Base-by-base conservation (phyloP, 352 stramenopile species). In the Stephanocyclus meneghinianus region DNA sequence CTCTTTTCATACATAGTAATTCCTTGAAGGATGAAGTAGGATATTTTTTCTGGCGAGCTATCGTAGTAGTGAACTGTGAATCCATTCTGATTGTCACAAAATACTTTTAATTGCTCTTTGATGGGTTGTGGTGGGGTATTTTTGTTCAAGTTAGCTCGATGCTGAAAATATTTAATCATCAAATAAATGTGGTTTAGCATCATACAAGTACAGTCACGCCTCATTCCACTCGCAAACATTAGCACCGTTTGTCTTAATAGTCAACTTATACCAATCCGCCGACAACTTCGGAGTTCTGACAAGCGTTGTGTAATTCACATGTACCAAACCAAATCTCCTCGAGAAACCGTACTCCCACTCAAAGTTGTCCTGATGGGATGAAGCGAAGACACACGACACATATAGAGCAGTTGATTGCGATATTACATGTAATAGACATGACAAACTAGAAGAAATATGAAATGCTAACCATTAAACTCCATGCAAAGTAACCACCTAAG, bases 401-500 rank as follows among this genome's bases (percentile, higher is more conserved):
- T 10, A 26, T 55, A 55, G 5, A 55, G 4, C 4, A 55, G 47
- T 6, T 7, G 3, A 11, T 26, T 16, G 47, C 15, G 11, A 26
- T 11, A 0, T 26, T 11, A 26, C 5, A 26, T 26, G 15, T 15
- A 55, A 4, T 26, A 16, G 3, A n/a, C 2, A 55, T 15, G 21
- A 26, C 21, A 26, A 26, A 26, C 21, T 26, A n/a, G 11, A 59
- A 35, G 50, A 59, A 30, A 59, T 35, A 59, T 15, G 29, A 7
- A 59, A 59, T 40, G 35, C 35, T 40, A 40, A 40, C 35, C 50
- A 98, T 73, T 48, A 98, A 93, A 37, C 87, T 95, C 95, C 95
- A 98, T 5, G 91, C 94, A 83, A 95, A 98, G 84, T 97, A 98
- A 4, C 94, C 95, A 61, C 93, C 86, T 37, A 98, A 75, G 29